Evolutionary conservation across 176 grass and related monocot species (phyloP).

Genomic region (Neostapfia colusana): DNA sequence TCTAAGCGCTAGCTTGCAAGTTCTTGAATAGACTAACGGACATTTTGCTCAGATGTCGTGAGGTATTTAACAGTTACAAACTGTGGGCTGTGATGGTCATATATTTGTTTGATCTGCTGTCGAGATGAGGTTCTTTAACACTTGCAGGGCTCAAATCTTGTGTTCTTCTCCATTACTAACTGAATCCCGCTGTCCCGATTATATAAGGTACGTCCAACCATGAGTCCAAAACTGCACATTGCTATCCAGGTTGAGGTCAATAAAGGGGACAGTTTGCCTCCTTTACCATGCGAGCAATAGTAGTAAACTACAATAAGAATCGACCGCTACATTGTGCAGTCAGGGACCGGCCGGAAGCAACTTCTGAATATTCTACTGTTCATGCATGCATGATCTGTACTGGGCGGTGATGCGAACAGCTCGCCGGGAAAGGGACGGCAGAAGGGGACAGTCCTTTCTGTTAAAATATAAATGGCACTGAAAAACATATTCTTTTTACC

Average conservation of each 20-base stretch:
- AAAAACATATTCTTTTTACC: neutral
- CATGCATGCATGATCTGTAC: neutral
- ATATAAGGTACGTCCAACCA: conserved; percentile 28
- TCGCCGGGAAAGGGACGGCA: conserved; percentile 20
- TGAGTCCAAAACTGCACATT: conserved; percentile 26
- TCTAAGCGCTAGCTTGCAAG: neutral
- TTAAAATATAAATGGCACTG: conserved; percentile 7
- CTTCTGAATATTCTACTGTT: neutral
- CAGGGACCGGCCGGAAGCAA: neutral
- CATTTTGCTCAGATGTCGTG: neutral
- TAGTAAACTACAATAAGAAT: neutral
- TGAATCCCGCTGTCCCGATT: neutral
- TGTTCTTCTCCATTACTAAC: neutral
- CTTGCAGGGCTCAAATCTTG: neutral
- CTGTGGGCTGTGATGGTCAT: neutral
- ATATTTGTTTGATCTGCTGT: conserved; percentile 5
- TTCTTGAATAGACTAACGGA: neutral
- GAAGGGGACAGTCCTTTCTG: conserved; percentile 19
- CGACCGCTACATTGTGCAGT: conserved; percentile 6
- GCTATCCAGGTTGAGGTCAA: neutral
- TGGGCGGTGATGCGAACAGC: conserved; percentile 20
- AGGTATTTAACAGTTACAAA: conserved; percentile 4
- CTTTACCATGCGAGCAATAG: neutral
- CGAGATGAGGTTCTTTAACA: conserved; percentile 18
- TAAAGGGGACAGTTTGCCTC: conserved; percentile 9